Base-by-base conservation (phyloP, 2,329 filamentous ascomycete genomes). In the Colletotrichum coccodes region DNA sequence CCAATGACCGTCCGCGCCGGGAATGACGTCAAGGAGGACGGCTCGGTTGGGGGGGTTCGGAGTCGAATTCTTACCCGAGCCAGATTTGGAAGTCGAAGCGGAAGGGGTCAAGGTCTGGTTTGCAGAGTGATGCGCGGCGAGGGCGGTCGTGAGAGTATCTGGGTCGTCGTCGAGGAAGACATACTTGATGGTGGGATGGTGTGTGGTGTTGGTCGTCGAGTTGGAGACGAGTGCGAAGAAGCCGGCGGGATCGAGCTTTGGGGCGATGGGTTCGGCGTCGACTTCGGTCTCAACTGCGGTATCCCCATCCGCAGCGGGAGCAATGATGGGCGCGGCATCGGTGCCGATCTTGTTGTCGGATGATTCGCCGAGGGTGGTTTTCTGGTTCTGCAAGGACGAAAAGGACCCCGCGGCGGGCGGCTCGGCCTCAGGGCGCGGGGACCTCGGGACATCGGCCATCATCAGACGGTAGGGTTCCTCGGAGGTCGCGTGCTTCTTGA, bases 161-260 rank as follows among this genome's bases (percentile, higher is more conserved):
- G 90, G 88, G 76, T 98, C 94, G 80, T 98, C 96, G 79, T 98
- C 95, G 73, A 89, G 89, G 83, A 99, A 98, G 76, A 98, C 88
- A 82, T 98, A 98, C 82, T 95, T 94, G 1, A 97, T 90, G 60
- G 89, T 90, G 1, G 95, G 96, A 78, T 98, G 95, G 75, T 94
- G 87, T 70, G 94, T 92, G 52, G 93, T 89, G 74, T 89, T 87
- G 9, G 89, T 91, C n/a, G 89, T 87, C 12, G 87, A 82, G 79
- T 97, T 94, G 76, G 93, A 90, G 72, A 98, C 86, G 47, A 98
- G 85, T 1, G 94, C 92, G 83, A 97, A 98, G 83, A 97, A 71
- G 64, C 70, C 70, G 21, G 63, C 63, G 16, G 63, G 68, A 28
- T 71, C 70, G 64, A 71, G 64, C 23, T 64, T 64, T 12, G 64